These are phyloP conservation scores for Annona squamosa DNA, from an alignment of 164 flowering plant genomes.

Conservation along the genomic window DNA sequence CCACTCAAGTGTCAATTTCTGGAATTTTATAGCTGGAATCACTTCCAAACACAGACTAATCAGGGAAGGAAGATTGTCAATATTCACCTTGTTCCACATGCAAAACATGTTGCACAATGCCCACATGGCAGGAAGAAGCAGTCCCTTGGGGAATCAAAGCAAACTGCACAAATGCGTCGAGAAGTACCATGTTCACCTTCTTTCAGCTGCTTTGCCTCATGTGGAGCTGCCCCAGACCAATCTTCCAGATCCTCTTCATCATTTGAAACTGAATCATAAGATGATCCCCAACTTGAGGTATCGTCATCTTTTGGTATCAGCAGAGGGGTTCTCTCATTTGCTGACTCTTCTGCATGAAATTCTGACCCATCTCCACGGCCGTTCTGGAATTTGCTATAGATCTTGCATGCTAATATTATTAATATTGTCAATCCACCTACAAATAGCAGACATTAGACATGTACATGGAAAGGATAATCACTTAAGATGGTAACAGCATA, in stretches of 20 bases:
- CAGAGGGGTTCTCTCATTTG: constrained; percentile 49
- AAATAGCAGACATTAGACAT: background rate
- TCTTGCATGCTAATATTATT: constrained; percentile 36
- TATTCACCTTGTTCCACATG: constrained; percentile 67
- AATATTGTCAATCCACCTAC: constrained; percentile 52
- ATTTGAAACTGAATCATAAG: constrained; percentile 56
- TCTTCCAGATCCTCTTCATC: constrained; percentile 56
- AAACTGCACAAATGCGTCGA: constrained; percentile 69
- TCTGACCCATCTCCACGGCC: constrained; percentile 16
- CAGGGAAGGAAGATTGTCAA: background rate
- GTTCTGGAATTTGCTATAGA: constrained; percentile 32
- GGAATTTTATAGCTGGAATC: background rate
- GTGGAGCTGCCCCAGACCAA: constrained; percentile 15
- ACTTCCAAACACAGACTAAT: background rate
- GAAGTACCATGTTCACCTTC: constrained; percentile 43
- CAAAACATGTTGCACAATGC: constrained; percentile 78
- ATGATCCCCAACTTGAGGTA: constrained; percentile 62
- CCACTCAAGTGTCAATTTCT: background rate
- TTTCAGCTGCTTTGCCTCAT: constrained; percentile 28
- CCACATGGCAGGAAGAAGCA: constrained; percentile 96
- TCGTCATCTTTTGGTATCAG: constrained; percentile 64
- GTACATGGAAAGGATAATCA: background rate
- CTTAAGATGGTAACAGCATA: background rate
- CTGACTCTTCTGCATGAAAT: constrained; percentile 19
- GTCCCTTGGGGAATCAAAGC: constrained; percentile 80